Evolutionary conservation across 2,329 filamentous ascomycete genomes (phyloP), one percentile per base, ranked within the genome.

Genomic region (Xylaria sp.): DNA sequence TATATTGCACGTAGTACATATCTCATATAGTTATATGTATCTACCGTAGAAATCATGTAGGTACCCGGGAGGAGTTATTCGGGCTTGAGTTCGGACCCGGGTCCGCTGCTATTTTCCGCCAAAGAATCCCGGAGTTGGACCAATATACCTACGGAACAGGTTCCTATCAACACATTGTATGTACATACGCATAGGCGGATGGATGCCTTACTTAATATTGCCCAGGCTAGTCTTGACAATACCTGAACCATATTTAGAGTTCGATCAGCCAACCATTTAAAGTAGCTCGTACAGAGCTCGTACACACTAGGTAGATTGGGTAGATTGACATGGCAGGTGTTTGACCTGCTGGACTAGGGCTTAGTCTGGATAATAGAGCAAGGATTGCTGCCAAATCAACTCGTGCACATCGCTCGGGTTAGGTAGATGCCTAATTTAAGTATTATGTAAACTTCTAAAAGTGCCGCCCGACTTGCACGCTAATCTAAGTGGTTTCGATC

Each of bases 291-390:
- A n/a, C n/a, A n/a, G n/a, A n/a, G 11, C 34, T 4, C 24, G 24
- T 27, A 27, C 24, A 27, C 24, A 27, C 34, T 36, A 36, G 32
- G 32, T 34, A 4, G 24, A 27, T 27, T 39, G 36, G 12, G 39
- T 17, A 45, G 12, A 45, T n/a, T 45, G 39, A 17, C 17, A 17
- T 19, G 42, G 42, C n/a, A 47, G 39, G 42, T 47, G 17, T 51
- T 51, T 30, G 12, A 30, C 48, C 48, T 51, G 42, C 42, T 47
- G 19, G 42, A 51, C 24, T 30, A 14, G 48, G 48, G 48, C 48
- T 30, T 51, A 30, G 48, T 51, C 24, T 51, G 21, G n/a, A 27
- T 30, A 11, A 17, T 27, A 11, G 17, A 51, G n/a, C 48, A 51
- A 51, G 48, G 48, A 17, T 51, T 27, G 27, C 21, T 12, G 48